Percentiles rank a stretch among this genome's conserved stretches.
Conservation (phyloP, 805 yeast genomes). For the Hanseniaspora guilliermondii region DNA sequence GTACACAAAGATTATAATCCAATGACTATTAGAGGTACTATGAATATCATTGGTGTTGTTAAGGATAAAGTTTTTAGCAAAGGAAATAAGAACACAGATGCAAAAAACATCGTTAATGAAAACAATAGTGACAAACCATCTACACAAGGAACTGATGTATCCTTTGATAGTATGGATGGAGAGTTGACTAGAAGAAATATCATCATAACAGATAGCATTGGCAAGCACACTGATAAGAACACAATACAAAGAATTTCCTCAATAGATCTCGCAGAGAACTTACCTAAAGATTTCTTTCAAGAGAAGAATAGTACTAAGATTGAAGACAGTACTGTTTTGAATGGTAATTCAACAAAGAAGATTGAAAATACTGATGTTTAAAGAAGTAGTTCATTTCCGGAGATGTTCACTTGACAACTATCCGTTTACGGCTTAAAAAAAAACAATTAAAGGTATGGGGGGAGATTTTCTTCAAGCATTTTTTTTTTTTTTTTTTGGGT, state of each 20-base stretch:
- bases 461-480: too few relatives aligned
- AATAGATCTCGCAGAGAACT: slow-evolving; percentile 6
- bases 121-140: not conserved
- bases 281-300: slow-evolving; percentile 13
- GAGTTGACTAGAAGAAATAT: not conserved
- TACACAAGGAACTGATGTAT: not conserved
- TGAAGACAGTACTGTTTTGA: not conserved
- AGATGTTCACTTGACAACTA: not conserved
- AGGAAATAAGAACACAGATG: not conserved
- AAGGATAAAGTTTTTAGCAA: not conserved
- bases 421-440: slow-evolving; percentile 6
- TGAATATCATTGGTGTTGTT: not conserved
- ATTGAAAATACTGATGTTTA: not conserved
- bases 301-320: not conserved
- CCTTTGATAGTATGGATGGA: not conserved
- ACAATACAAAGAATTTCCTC: not conserved
- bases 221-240: not conserved
- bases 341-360: not conserved
- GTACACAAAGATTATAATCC: not conserved
- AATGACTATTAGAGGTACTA: not conserved
- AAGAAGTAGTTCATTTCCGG: not conserved
- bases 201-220: not conserved
- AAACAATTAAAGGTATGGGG: too few relatives aligned
- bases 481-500: too few relatives aligned
- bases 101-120: too few relatives aligned